phyloP scores from a whole-genome alignment of 1,139 yeast species.

The Suhomyces coccinellae region DNA sequence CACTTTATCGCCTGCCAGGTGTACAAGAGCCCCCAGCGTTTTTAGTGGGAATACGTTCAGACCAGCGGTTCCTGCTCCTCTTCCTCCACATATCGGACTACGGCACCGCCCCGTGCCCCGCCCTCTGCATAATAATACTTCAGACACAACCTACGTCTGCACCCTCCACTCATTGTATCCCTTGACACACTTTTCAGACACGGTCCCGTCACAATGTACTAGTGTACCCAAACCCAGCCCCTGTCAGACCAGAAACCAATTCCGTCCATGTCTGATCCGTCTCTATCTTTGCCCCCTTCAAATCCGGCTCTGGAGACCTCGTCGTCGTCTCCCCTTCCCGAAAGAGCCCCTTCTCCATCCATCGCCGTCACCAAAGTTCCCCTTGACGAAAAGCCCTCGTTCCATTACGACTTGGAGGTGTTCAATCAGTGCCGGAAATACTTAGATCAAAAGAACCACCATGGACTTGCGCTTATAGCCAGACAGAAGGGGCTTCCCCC shows the following conservation, averaged over 20 bases:
- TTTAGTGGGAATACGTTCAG: neutral
- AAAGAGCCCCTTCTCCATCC: conserved; percentile 4
- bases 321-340: conserved; percentile 2
- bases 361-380: neutral
- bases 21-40: neutral
- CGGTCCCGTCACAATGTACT: conserved; percentile 4
- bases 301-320: neutral
- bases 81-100: neutral
- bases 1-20: neutral
- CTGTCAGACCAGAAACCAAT: neutral
- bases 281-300: conserved; percentile 7
- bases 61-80: neutral
- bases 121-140: neutral
- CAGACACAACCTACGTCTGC: neutral
- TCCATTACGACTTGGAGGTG: conserved; percentile 43
- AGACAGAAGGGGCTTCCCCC: conserved; percentile 89
- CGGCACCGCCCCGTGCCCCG: neutral
- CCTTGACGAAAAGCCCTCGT: conserved; percentile 32
- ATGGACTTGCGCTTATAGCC: conserved; percentile 75
- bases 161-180: neutral
- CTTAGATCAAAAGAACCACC: conserved; percentile 53
- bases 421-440: conserved; percentile 42
- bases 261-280: conserved; percentile 4
- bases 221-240: neutral
- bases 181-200: neutral